phyloP scores from a whole-genome alignment of 371 early-diverging fungal genomes.

The Mucor indicus region DNA sequence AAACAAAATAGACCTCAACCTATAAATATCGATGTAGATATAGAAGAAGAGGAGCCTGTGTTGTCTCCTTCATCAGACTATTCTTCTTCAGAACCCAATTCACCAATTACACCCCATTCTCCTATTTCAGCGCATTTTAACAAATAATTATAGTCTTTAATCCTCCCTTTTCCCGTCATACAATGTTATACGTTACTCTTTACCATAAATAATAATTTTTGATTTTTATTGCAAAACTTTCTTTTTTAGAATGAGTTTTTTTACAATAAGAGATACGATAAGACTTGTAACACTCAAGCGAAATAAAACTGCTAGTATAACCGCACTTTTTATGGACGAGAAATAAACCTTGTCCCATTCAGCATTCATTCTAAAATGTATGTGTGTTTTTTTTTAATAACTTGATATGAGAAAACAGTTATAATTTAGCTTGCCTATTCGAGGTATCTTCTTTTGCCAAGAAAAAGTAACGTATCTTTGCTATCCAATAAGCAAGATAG shows the following conservation, averaged over 20 bases:
- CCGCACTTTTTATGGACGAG: constrained; percentile 8
- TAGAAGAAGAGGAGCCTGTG: constrained; percentile 3
- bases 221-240: neutral
- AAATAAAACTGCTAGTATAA: constrained; percentile 8
- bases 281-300: constrained; percentile 10
- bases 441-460: no score
- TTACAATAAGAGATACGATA: neutral
- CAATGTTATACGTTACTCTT: constrained; percentile 1
- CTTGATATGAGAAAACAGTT: no score
- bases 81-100: constrained; percentile 28
- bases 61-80: constrained; percentile 14
- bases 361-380: no score
- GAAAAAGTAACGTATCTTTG: no score
- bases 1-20: neutral
- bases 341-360: constrained; percentile 22
- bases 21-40: neutral
- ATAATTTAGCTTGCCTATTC: no score
- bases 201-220: neutral
- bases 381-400: no score
- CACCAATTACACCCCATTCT: constrained; percentile 29
- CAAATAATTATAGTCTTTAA: constrained; percentile 1
- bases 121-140: constrained; percentile 5
- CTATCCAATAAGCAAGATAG: no score
- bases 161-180: neutral
- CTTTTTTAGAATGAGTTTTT: constrained; percentile 1